Evolutionary conservation across 352 stramenopile species (phyloP).

Genomic region (Lagenidium giganteum): DNA sequence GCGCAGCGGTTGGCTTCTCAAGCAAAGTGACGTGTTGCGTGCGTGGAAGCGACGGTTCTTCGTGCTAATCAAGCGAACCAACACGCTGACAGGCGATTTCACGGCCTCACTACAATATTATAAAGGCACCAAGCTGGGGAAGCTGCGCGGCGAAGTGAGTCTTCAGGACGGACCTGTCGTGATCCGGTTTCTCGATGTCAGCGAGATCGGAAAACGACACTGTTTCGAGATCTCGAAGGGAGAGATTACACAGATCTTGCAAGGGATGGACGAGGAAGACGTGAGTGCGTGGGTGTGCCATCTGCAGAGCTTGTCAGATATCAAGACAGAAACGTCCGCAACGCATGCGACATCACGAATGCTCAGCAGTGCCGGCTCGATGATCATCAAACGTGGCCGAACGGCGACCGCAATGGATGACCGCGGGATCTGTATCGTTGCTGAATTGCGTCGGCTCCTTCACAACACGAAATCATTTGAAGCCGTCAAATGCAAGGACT

Average conservation of each 20-base stretch:
- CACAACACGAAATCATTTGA: slow-evolving; percentile 77
- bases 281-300: slow-evolving; percentile 84
- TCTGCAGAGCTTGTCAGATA: slow-evolving; percentile 60
- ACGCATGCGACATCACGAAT: slow-evolving; percentile 2
- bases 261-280: slow-evolving; percentile 78
- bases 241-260: slow-evolving; percentile 74
- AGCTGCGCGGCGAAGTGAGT: slow-evolving; percentile 72
- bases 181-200: slow-evolving; percentile 72
- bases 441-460: slow-evolving; percentile 65
- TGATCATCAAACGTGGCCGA: slow-evolving; percentile 1
- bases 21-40: slow-evolving; percentile 20
- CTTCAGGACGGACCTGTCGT: slow-evolving; percentile 61
- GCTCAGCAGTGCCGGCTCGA: no score
- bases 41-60: slow-evolving; percentile 85
- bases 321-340: slow-evolving; percentile 22
- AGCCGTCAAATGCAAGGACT: slow-evolving; percentile 59
- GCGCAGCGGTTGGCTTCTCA: slow-evolving; percentile 30
- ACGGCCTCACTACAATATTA: slow-evolving; percentile 82
- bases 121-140: slow-evolving; percentile 78
- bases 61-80: slow-evolving; percentile 78
- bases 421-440: slow-evolving; percentile 79
- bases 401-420: slow-evolving; percentile 36
- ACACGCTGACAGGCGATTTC: slow-evolving; percentile 56
- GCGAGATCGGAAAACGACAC: slow-evolving; percentile 76
- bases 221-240: slow-evolving; percentile 77